Conservation (phyloP, 1,139 yeast species). For the Komagataea norvegica region DNA sequence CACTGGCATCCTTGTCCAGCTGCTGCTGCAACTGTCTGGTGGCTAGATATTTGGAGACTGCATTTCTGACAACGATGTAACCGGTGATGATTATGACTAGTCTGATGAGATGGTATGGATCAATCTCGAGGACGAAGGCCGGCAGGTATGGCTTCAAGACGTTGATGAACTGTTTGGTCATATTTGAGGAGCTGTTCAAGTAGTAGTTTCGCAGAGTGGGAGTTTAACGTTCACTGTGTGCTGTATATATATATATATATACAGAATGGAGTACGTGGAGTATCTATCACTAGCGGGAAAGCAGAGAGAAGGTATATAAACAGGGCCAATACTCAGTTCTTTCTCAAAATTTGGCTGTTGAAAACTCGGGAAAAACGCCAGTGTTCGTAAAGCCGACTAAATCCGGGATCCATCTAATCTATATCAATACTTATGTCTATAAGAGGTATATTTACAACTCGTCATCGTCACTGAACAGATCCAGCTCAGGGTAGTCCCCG, state of each 20-base stretch:
- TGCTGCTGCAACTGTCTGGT: conserved; percentile 49
- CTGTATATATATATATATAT: no score
- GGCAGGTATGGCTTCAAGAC: conserved; percentile 12
- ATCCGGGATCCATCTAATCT: no score
- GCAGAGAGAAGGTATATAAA: no score
- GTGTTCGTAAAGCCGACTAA: no score
- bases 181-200: no score
- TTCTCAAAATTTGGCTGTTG: no score
- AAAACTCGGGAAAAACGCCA: not conserved
- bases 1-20: conserved; percentile 41
- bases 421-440: not conserved
- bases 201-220: no score
- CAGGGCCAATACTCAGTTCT: no score
- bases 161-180: no score
- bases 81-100: conserved; percentile 42
- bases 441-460: conserved; percentile 22
- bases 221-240: no score
- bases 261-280: no score
- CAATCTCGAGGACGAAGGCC: conserved; percentile 26
- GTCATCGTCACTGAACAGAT: conserved; percentile 39
- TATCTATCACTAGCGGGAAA: no score
- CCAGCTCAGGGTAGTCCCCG: conserved; percentile 49
- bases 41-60: conserved; percentile 39
- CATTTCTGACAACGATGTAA: conserved; percentile 39
- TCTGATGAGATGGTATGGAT: conserved; percentile 34